phyloP scores from a whole-genome alignment of 768 basidiomycete species.

The Leccinum subtestaceum region DNA sequence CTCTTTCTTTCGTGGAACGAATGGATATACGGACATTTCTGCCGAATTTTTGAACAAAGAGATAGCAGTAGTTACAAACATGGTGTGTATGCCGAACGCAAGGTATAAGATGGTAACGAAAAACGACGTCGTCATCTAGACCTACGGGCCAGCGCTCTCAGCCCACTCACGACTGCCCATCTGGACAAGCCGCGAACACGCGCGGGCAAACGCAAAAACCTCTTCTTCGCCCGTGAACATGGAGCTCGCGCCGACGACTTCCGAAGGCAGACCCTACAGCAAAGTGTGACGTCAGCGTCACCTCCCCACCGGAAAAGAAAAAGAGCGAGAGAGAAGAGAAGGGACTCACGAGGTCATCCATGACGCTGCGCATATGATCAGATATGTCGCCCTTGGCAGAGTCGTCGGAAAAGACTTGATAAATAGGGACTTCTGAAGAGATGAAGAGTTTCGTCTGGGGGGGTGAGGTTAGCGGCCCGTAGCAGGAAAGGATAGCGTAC shows the following conservation, averaged over 20 bases:
- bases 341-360: constrained; percentile 85
- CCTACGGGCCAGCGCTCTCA: constrained; percentile 37
- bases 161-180: constrained; percentile 93
- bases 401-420: constrained; percentile 84
- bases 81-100: not conserved
- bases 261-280: constrained; percentile 68
- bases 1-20: constrained; percentile 4
- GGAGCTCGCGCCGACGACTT: constrained; percentile 76
- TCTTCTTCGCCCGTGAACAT: constrained; percentile 98
- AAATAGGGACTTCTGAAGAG: constrained; percentile 90
- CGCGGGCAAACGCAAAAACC: constrained; percentile 93
- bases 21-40: constrained; percentile 1
- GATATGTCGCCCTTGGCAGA: constrained; percentile 45
- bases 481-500: constrained; percentile 32
- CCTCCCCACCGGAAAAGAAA: not conserved
- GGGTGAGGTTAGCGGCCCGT: not conserved
- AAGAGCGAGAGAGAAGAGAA: not conserved
- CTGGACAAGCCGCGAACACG: constrained; percentile 81
- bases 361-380: constrained; percentile 88
- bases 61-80: not conserved
- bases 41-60: not conserved
- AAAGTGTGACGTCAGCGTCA: not conserved
- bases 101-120: not conserved
- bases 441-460: constrained; percentile 83
- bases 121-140: not conserved